phyloP scores from a whole-genome alignment of 2,329 filamentous ascomycete species.

The Colletotrichum lindemuthianum region DNA sequence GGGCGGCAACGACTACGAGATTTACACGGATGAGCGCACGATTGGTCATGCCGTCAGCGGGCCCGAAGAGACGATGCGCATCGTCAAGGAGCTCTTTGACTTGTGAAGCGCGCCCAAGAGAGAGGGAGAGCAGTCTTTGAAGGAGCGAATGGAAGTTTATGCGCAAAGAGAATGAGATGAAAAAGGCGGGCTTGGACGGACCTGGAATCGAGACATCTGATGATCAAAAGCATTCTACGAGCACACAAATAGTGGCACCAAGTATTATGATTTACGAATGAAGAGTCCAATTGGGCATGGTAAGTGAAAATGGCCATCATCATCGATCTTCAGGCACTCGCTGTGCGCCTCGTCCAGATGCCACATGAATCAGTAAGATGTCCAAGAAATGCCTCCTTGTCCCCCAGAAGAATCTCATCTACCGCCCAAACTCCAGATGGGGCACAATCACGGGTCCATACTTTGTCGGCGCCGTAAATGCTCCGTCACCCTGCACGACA shows the following conservation, averaged over 20 bases:
- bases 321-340: constrained; percentile 26
- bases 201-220: not conserved
- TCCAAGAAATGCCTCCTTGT: constrained; percentile 11
- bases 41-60: constrained; percentile 84
- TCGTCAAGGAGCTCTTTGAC: constrained; percentile 84
- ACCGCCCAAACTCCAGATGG: constrained; percentile 79
- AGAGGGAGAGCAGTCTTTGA: constrained; percentile 12
- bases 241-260: not conserved
- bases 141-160: constrained; percentile 8
- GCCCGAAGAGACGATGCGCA: constrained; percentile 83
- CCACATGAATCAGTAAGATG: constrained; percentile 14
- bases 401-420: constrained; percentile 32
- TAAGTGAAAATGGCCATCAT: constrained; percentile 9
- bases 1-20: constrained; percentile 97
- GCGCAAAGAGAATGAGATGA: not conserved
- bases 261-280: no score
- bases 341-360: constrained; percentile 6
- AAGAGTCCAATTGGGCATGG: not conserved
- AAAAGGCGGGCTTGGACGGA: not conserved
- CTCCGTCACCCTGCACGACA: constrained; percentile 91
- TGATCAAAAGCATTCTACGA: not conserved
- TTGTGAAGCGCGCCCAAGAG: constrained; percentile 53
- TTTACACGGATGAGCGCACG: constrained; percentile 83
- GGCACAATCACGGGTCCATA: constrained; percentile 97
- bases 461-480: constrained; percentile 85